Conservation (phyloP, 2,329 filamentous ascomycete species). For the Penicillium expansum region DNA sequence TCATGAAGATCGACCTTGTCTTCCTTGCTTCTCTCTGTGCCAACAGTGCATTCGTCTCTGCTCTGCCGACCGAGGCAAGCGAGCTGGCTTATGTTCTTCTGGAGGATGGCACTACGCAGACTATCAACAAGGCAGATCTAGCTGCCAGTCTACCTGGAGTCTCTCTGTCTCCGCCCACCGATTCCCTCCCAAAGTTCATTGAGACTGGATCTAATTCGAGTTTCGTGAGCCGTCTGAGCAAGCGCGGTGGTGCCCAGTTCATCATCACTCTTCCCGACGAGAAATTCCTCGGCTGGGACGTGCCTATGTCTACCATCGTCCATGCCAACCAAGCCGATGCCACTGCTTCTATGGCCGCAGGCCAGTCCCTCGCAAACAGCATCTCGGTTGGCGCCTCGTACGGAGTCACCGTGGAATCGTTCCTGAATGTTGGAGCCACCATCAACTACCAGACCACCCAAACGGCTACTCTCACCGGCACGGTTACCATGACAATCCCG, state of each 20-base stretch:
- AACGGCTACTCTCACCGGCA: neutral
- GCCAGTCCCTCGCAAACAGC: neutral
- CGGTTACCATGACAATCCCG: neutral
- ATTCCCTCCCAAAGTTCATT: neutral
- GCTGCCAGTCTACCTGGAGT: neutral
- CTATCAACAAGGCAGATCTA: neutral
- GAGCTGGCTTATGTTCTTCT: neutral
- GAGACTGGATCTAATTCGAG: neutral
- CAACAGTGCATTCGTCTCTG: neutral
- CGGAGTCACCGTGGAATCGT: neutral
- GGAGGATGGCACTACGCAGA: neutral
- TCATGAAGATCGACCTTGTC: neutral
- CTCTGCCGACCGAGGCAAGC: neutral
- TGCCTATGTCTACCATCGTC: neutral
- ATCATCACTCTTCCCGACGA: neutral
- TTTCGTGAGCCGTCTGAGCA: neutral
- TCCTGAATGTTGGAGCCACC: neutral
- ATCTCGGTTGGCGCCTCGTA: neutral
- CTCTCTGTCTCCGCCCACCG: neutral
- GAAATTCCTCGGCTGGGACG: neutral
- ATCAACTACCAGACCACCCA: neutral
- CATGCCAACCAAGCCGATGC: neutral
- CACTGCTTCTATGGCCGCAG: neutral
- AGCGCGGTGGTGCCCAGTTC: neutral
- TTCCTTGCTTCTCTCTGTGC: neutral